phyloP scores from a whole-genome alignment of 805 yeast species.

The Candida khao-thaluensis region DNA sequence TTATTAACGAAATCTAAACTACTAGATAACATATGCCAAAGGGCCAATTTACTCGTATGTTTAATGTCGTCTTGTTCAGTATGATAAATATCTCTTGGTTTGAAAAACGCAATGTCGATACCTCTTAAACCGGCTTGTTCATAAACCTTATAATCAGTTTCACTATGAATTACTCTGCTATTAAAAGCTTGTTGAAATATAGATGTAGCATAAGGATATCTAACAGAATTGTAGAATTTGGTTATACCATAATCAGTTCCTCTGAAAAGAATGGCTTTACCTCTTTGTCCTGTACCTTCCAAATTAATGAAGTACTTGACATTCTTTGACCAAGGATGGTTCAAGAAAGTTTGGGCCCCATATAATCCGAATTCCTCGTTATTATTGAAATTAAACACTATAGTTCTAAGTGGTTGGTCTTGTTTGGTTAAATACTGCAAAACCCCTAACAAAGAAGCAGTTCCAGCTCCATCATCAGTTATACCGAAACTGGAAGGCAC shows the following conservation, averaged over 20 bases:
- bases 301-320: slow-evolving; percentile 70
- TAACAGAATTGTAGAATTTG: slow-evolving; percentile 52
- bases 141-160: slow-evolving; percentile 76
- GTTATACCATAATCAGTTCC: slow-evolving; percentile 77
- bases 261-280: slow-evolving; percentile 77
- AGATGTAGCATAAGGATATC: slow-evolving; percentile 75
- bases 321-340: slow-evolving; percentile 68
- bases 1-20: slow-evolving; percentile 58
- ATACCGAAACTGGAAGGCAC: slow-evolving; percentile 87
- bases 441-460: slow-evolving; percentile 75
- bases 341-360: slow-evolving; percentile 74
- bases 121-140: slow-evolving; percentile 70
- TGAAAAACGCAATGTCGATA: slow-evolving; percentile 84
- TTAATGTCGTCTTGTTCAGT: slow-evolving; percentile 70
- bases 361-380: slow-evolving; percentile 85
- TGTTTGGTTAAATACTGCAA: slow-evolving; percentile 45
- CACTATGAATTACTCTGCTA: slow-evolving; percentile 66
- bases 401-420: slow-evolving; percentile 63
- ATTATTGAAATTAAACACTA: slow-evolving; percentile 83
- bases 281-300: slow-evolving; percentile 94
- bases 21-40: slow-evolving; percentile 82
- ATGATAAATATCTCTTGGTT: slow-evolving; percentile 82
- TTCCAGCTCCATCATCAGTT: slow-evolving; percentile 91
- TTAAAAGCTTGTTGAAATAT: slow-evolving; percentile 84
- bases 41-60: slow-evolving; percentile 61